Base-by-base conservation (phyloP, 345 rosid genomes). In the Anacardium occidentale region DNA sequence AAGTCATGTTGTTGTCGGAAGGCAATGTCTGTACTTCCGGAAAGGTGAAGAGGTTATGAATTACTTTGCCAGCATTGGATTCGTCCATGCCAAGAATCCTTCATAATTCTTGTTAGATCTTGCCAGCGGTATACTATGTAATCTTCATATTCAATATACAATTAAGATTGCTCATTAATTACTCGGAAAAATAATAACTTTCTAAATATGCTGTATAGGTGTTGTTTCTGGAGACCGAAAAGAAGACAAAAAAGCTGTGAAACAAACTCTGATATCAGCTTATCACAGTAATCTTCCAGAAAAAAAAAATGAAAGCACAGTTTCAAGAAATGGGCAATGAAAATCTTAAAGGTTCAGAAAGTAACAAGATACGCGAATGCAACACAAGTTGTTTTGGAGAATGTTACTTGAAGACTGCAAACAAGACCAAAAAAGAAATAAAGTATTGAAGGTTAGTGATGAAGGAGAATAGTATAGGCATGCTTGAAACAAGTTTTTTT, bases 31-130 rank as follows among this genome's bases (percentile, higher is more conserved):
- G 54, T 87, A 84, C 72, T 87, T 81, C 64, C 90, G 90, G 15
- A 68, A 75, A 47, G 89, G 85, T 7, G 56, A 65, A 1, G 74
- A 62, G 0, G 84, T 74, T 21, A 79, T 87, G 89, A 84, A 83
- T n/a, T 87, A 87, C 76, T 89, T 87, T n/a, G 56, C 78, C 13
- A 11, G 75, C 42, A 54, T 82, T 10, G 91, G 88, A 20, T 85
- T 32, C 48, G 58, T 78, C 0, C 89, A 91, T 9, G 45, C 85
- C 29, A 89, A 85, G 93, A 89, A 85, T 67, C 89, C 93, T 14
- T 76, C 87, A 0, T 89, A 89, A 66, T 87, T 85, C 53, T 73
- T 87, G 1, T 62, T 87, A 56, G 93, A 87, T 76, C 87, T 87
- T 50, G 82, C 89, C 1, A 89, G 81, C 62, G 86, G 87, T 82